Percentiles rank a stretch among this genome's conserved stretches.
Evolutionary conservation across 495 filamentous ascomycete genomes (phyloP).

Genomic region (Jackrogersella multiformis): DNA sequence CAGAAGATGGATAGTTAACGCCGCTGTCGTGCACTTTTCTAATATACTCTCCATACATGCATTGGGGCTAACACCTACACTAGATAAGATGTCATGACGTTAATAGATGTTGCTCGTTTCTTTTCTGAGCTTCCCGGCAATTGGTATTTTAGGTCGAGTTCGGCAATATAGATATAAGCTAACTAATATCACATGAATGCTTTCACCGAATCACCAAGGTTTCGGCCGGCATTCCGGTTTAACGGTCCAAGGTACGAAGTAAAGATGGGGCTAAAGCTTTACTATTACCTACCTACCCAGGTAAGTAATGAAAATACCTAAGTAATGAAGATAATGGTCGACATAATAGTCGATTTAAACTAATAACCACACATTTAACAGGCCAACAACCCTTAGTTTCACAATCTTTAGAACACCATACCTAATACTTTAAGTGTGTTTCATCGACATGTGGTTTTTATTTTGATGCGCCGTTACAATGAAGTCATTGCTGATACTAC

Average conservation of each 20-base stretch:
- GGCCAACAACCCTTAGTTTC: not conserved
- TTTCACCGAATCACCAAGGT: conserved; percentile 20
- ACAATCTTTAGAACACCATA: not conserved
- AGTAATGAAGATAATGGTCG: conserved; percentile 16
- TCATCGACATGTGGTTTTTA: conserved; percentile 21
- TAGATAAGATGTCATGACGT: conserved; percentile 1
- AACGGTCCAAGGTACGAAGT: not conserved
- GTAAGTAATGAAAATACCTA: conserved; percentile 3
- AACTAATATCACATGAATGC: too few species aligned
- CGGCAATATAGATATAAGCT: too few species aligned
- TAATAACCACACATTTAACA: not conserved
- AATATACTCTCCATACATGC: not conserved
- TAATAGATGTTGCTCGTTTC: not conserved
- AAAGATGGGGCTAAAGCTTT: conserved; percentile 15
- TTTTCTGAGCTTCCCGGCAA: conserved; percentile 1
- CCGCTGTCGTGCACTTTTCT: not conserved
- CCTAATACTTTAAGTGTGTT: conserved; percentile 8
- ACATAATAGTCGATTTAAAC: too few species aligned
- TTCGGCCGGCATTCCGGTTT: conserved; percentile 28
- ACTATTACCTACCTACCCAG: too few species aligned
- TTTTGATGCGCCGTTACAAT: conserved; percentile 3
- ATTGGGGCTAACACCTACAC: conserved; percentile 1
- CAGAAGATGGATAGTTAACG: not conserved
- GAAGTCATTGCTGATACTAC: conserved; percentile 13
- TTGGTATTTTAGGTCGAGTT: conserved; percentile 5